These are phyloP conservation scores for Hemisphaericaspora lyxosophila DNA, from an alignment of 1,139 yeast genomes.

Conservation along the genomic window DNA sequence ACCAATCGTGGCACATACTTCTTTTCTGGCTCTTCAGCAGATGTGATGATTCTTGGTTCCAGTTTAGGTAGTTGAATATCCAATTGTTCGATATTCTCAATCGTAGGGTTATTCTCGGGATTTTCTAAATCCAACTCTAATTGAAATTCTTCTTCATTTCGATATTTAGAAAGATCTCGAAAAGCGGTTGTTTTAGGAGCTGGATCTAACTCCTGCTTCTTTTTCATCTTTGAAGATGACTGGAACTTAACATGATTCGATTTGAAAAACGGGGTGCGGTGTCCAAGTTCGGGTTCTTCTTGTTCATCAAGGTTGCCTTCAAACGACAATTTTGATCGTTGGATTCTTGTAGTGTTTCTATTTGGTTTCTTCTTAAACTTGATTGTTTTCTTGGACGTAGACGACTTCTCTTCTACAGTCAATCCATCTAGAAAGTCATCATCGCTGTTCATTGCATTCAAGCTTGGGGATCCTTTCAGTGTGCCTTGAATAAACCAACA, in stretches of 20 bases:
- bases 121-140: slow-evolving; percentile 16
- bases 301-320: slow-evolving; percentile 9
- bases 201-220: not conserved
- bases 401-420: slow-evolving; percentile 4
- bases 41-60: not conserved
- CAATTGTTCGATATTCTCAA: slow-evolving; percentile 20
- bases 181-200: not conserved
- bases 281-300: slow-evolving; percentile 2
- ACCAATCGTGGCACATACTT: slow-evolving; percentile 15
- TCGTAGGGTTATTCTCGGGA: slow-evolving; percentile 21
- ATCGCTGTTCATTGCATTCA: slow-evolving; percentile 7
- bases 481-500: too few species aligned
- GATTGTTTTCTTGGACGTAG: slow-evolving; percentile 3
- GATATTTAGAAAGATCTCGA: slow-evolving; percentile 7
- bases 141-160: slow-evolving; percentile 3
- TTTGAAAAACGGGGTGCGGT: not conserved
- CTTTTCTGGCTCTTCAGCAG: slow-evolving; percentile 1
- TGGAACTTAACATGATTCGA: not conserved
- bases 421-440: slow-evolving; percentile 7
- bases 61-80: slow-evolving; percentile 2
- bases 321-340: slow-evolving; percentile 9
- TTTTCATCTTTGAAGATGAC: not conserved
- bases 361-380: slow-evolving; percentile 7
- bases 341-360: slow-evolving; percentile 1
- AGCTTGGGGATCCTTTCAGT: too few species aligned